These are phyloP conservation scores for Hymenoscyphus fraxineus DNA, from an alignment of 2,329 filamentous ascomycete genomes.

Conservation along the genomic window DNA sequence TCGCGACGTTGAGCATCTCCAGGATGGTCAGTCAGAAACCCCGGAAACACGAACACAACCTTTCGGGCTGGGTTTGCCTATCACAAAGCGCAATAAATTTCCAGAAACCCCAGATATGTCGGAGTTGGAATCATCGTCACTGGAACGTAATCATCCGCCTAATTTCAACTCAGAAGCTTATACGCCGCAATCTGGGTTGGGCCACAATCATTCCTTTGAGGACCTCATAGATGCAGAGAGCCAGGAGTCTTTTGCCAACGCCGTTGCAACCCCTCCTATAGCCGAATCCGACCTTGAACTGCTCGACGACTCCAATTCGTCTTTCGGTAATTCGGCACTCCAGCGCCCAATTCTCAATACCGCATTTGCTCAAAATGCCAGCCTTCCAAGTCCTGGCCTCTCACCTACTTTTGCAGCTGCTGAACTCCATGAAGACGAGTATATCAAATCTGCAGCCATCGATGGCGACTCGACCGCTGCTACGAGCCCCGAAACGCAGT, in stretches of 20 bases:
- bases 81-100: slow-evolving; percentile 32
- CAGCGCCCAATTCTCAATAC: slow-evolving; percentile 59
- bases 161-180: slow-evolving; percentile 39
- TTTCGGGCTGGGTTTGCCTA: slow-evolving; percentile 25
- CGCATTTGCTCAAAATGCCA: slow-evolving; percentile 77
- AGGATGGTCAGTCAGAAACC: slow-evolving; percentile 11
- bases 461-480: slow-evolving; percentile 35
- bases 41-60: slow-evolving; percentile 17
- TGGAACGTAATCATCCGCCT: slow-evolving; percentile 12
- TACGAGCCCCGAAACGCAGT: slow-evolving; percentile 35
- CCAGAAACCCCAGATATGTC: slow-evolving; percentile 58
- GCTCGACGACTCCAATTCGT: slow-evolving; percentile 49
- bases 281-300: slow-evolving; percentile 68
- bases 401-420: slow-evolving; percentile 83
- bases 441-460: slow-evolving; percentile 43
- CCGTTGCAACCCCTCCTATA: slow-evolving; percentile 70
- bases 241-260: slow-evolving; percentile 56
- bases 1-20: slow-evolving; percentile 4
- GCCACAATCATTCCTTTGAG: slow-evolving; percentile 36
- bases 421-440: slow-evolving; percentile 37
- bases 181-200: slow-evolving; percentile 45
- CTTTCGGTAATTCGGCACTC: slow-evolving; percentile 45
- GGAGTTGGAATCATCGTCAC: slow-evolving; percentile 44
- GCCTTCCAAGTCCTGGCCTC: slow-evolving; percentile 87
- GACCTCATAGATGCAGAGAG: slow-evolving; percentile 23